Conservation (phyloP, 768 basidiomycete species). For the Collybiopsis luxurians region DNA sequence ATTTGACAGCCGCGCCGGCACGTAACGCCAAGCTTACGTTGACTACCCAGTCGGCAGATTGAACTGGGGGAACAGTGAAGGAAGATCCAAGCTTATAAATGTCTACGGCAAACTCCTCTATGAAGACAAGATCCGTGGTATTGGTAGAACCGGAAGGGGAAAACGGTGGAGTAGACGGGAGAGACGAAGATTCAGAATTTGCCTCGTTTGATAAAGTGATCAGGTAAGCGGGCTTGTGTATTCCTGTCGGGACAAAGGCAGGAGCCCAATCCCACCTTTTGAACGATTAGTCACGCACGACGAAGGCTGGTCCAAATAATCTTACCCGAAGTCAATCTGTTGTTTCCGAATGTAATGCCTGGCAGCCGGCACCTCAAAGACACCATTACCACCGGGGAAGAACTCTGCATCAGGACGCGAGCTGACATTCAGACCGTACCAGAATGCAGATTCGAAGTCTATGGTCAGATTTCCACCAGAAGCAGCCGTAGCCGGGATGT, state of each 20-base stretch:
- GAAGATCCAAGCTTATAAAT: constrained; percentile 53
- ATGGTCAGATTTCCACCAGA: constrained; percentile 41
- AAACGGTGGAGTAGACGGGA: constrained; percentile 19
- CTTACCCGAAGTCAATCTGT: constrained; percentile 59
- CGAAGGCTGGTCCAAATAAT: constrained; percentile 39
- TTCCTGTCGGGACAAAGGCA: constrained; percentile 54
- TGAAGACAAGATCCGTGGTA: constrained; percentile 31
- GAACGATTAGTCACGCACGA: not conserved
- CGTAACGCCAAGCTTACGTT: constrained; percentile 51
- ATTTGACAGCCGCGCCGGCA: constrained; percentile 31
- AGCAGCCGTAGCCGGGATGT: constrained; percentile 27
- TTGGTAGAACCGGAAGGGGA: constrained; percentile 21
- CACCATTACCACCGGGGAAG: constrained; percentile 25
- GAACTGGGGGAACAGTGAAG: constrained; percentile 39
- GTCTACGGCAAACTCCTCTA: constrained; percentile 53
- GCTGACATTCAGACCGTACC: constrained; percentile 53
- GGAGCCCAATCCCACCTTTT: constrained; percentile 36
- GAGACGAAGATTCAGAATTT: constrained; percentile 10
- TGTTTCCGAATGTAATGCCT: constrained; percentile 39
- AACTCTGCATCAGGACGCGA: constrained; percentile 44
- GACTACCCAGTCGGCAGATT: constrained; percentile 52
- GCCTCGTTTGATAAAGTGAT: constrained; percentile 33
- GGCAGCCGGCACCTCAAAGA: constrained; percentile 3
- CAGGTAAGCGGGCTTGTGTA: constrained; percentile 54
- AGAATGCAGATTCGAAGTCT: constrained; percentile 50